These are phyloP conservation scores for Sclerotinia sclerotiorum DNA, from an alignment of 2,329 filamentous ascomycete species.

Conservation along the genomic window DNA sequence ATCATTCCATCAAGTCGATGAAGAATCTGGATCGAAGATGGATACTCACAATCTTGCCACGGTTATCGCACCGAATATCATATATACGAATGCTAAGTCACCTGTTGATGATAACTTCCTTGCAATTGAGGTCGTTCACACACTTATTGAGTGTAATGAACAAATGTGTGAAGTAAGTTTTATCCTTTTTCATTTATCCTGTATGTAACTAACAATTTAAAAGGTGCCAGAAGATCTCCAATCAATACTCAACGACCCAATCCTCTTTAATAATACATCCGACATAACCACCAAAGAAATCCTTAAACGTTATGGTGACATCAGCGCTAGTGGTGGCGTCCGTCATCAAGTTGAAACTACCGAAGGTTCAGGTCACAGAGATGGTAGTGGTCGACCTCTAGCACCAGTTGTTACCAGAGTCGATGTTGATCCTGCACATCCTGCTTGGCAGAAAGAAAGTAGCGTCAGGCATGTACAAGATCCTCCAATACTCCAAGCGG, in stretches of 20 bases:
- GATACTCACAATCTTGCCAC: slow-evolving; percentile 96
- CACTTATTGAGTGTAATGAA: slow-evolving; percentile 89
- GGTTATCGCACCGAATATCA: slow-evolving; percentile 93
- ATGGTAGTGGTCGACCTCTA: slow-evolving; percentile 47
- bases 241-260: slow-evolving; percentile 78
- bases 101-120: slow-evolving; percentile 85
- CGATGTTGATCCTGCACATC: slow-evolving; percentile 79
- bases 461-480: slow-evolving; percentile 77
- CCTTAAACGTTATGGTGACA: slow-evolving; percentile 86
- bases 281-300: slow-evolving; percentile 98
- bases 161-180: slow-evolving; percentile 88
- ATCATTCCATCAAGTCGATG: slow-evolving; percentile 95
- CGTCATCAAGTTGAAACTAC: slow-evolving; percentile 61
- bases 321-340: slow-evolving; percentile 51
- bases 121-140: slow-evolving; percentile 89
- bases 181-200: neutral
- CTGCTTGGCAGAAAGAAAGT: slow-evolving; percentile 77
- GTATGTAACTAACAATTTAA: slow-evolving; percentile 33
- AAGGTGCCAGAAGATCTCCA: slow-evolving; percentile 93
- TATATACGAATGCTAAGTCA: slow-evolving; percentile 68
- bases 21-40: slow-evolving; percentile 98
- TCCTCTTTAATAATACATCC: slow-evolving; percentile 75
- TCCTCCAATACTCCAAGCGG: slow-evolving; percentile 44
- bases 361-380: slow-evolving; percentile 54
- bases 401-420: slow-evolving; percentile 64